A percentile compares a stretch with the other conserved stretches of the same genome.
Evolutionary conservation across 768 basidiomycete species (phyloP).

Genomic region (Suillus spraguei): DNA sequence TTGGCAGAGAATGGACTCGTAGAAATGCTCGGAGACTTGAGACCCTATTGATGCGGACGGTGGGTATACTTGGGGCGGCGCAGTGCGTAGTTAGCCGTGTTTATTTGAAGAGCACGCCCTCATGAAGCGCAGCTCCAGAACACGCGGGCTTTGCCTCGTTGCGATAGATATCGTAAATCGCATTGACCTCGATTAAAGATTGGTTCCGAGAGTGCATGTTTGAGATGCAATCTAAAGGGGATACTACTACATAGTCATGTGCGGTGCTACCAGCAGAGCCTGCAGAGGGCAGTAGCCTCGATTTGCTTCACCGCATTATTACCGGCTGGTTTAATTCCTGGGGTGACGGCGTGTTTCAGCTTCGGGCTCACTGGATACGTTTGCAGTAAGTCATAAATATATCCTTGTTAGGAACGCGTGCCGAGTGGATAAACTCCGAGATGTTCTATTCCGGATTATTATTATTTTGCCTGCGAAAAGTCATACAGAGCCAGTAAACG

Average conservation of each 20-base stretch:
- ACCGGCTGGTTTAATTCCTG: no score
- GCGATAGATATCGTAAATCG: constrained; percentile 41
- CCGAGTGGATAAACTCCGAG: no score
- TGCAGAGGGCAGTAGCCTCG: constrained; percentile 38
- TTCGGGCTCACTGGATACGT: no score
- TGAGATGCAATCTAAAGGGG: constrained; percentile 34
- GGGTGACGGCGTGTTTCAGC: no score
- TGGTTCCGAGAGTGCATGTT: constrained; percentile 60
- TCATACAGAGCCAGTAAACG: constrained; percentile 23
- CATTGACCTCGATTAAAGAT: constrained; percentile 50
- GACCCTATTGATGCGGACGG: constrained; percentile 6
- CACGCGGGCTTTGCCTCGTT: constrained; percentile 53
- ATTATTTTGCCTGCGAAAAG: no score
- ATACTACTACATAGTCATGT: constrained; percentile 16
- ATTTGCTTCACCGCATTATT: constrained; percentile 41
- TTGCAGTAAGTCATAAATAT: no score
- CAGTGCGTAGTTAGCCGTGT: constrained; percentile 45
- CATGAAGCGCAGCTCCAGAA: constrained; percentile 51
- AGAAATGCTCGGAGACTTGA: constrained; percentile 59
- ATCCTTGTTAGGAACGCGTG: no score
- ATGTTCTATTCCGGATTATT: no score
- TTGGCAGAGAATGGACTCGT: constrained; percentile 65
- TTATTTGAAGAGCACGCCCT: constrained; percentile 60
- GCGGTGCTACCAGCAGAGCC: constrained; percentile 40
- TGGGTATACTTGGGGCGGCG: background rate